phyloP scores from a whole-genome alignment of 1,284 basidiomycete genomes.

The Pascua sp. region DNA sequence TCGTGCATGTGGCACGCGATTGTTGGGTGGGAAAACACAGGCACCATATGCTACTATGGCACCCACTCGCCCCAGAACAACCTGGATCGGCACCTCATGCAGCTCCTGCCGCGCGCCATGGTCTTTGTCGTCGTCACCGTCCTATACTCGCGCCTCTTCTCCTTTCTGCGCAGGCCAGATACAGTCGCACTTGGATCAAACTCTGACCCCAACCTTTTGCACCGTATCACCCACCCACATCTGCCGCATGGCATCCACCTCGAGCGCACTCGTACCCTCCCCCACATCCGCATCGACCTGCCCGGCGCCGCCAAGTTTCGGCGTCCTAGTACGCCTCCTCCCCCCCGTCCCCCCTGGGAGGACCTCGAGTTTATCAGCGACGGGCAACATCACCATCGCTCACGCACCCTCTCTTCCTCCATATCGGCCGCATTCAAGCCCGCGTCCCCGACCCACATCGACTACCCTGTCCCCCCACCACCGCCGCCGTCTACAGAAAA shows the following conservation, averaged over 20 bases:
- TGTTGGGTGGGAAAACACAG: slow-evolving; percentile 29
- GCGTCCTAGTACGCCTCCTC: not conserved
- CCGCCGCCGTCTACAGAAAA: not conserved
- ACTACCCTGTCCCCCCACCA: not conserved
- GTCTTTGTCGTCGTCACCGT: slow-evolving; percentile 39
- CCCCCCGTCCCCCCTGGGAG: slow-evolving; percentile 1
- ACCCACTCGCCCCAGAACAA: not conserved
- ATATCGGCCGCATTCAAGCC: too few relatives aligned
- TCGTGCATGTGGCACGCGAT: slow-evolving; percentile 34
- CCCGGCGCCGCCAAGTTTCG: too few relatives aligned
- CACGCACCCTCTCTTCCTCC: not conserved
- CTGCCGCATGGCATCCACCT: not conserved
- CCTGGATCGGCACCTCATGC: slow-evolving; percentile 36
- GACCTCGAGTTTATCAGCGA: not conserved
- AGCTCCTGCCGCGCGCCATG: slow-evolving; percentile 42
- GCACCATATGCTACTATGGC: slow-evolving; percentile 42
- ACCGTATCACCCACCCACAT: not conserved
- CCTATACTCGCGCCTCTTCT: slow-evolving; percentile 39
- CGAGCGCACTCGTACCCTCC: too few relatives aligned
- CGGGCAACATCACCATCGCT: not conserved
- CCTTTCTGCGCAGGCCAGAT: slow-evolving; percentile 43
- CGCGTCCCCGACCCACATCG: not conserved
- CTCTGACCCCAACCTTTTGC: not conserved
- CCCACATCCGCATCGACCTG: not conserved
- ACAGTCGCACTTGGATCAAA: slow-evolving; percentile 38